These are phyloP conservation scores for Talinum fruticosum DNA, from an alignment of 148 eudicot genomes.

Conservation along the genomic window DNA sequence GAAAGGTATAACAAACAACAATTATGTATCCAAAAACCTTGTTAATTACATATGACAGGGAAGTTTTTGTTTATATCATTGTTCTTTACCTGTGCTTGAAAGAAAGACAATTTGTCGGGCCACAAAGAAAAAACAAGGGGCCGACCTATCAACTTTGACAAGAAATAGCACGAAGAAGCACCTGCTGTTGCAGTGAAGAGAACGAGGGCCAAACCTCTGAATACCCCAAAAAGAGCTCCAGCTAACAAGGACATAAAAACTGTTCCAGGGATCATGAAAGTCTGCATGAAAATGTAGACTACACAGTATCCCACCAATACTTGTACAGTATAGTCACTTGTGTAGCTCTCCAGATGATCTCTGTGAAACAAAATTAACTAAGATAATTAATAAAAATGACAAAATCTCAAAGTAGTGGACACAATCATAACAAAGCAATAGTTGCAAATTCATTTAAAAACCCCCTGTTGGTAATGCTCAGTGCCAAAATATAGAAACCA, in stretches of 20 bases:
- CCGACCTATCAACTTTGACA: constrained; percentile 81
- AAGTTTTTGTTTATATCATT: background rate
- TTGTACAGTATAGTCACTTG: constrained; percentile 92
- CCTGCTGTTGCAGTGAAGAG: constrained; percentile 89
- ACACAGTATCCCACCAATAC: constrained; percentile 84
- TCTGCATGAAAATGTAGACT: constrained; percentile 98
- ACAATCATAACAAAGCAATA: too few species aligned
- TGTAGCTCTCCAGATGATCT: constrained; percentile 89
- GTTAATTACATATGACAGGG: background rate
- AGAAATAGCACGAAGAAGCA: constrained; percentile 92
- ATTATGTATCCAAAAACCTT: background rate
- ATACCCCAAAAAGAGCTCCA: constrained; percentile 84
- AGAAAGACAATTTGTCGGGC: constrained; percentile 81
- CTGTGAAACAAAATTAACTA: constrained; percentile 32
- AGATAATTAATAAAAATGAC: background rate
- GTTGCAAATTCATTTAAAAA: too few species aligned
- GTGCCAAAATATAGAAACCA: too few species aligned
- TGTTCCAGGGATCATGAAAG: constrained; percentile 99
- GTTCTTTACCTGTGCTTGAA: constrained; percentile 72
- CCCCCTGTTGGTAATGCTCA: too few species aligned
- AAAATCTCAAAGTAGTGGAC: too few species aligned
- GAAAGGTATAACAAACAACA: constrained; percentile 16
- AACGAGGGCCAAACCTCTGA: constrained; percentile 77
- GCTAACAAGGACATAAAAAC: constrained; percentile 96
- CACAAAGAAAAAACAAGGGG: constrained; percentile 74